Evolutionary conservation across 2,329 filamentous ascomycete species (phyloP).

Genomic region (Pleochaeta shiraiana): DNA sequence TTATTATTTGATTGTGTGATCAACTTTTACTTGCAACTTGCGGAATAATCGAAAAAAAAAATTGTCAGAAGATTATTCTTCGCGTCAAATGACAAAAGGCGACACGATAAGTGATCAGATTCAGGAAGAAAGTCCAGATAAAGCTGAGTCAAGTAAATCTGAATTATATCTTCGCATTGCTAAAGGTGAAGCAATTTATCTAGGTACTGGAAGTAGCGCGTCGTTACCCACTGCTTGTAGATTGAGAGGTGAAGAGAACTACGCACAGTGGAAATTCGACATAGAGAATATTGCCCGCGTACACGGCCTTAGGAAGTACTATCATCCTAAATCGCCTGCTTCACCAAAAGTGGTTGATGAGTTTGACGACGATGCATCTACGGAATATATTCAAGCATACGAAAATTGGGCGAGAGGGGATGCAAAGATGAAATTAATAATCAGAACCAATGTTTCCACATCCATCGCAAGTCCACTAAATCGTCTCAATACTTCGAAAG

Average conservation of each 20-base stretch:
- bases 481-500: not conserved
- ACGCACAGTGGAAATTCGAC: not conserved
- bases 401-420: not conserved
- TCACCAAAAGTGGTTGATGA: not conserved
- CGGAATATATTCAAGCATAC: not conserved
- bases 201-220: not conserved
- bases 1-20: not conserved
- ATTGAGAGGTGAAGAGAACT: not conserved
- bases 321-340: not conserved
- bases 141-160: not conserved
- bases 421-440: not conserved
- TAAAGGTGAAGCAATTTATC: not conserved
- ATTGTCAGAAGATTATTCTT: not conserved
- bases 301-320: not conserved
- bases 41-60: not conserved
- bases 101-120: not conserved
- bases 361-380: not conserved
- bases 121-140: not conserved
- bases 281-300: not conserved
- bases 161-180: not conserved
- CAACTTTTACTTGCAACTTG: conserved; percentile 1
- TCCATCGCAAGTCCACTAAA: not conserved
- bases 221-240: not conserved
- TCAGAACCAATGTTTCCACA: not conserved
- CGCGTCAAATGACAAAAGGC: not conserved